These are phyloP conservation scores for Artemisia argyi DNA, from an alignment of 129 eudicot species.

Conservation along the genomic window DNA sequence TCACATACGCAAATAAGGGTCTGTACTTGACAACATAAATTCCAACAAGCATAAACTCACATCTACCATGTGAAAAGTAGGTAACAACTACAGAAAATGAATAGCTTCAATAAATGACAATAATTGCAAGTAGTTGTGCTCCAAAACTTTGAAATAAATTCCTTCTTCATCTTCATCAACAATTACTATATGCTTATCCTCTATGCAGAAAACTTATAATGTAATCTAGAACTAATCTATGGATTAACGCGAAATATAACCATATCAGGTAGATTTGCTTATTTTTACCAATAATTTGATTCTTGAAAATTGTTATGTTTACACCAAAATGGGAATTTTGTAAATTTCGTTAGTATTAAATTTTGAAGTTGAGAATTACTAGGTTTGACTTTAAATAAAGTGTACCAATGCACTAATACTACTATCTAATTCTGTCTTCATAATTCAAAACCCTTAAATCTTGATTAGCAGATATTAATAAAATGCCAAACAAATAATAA, in stretches of 20 bases:
- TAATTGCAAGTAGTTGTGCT: conserved; percentile 31
- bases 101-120: conserved; percentile 22
- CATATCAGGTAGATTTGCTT: background rate
- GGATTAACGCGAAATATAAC: background rate
- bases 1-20: conserved; percentile 10
- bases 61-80: conserved; percentile 38
- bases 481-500: background rate
- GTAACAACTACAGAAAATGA: conserved; percentile 23
- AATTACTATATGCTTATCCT: background rate
- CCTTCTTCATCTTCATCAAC: background rate
- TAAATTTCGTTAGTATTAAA: conserved; percentile 5
- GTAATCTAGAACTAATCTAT: background rate
- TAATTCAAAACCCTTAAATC: conserved; percentile 32
- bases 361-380: conserved; percentile 18
- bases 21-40: conserved; percentile 18
- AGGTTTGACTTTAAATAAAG: conserved; percentile 8
- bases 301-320: background rate
- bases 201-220: background rate
- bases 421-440: conserved; percentile 2
- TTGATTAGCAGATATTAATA: background rate
- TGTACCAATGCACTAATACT: conserved; percentile 12
- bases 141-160: conserved; percentile 9
- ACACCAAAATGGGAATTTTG: conserved; percentile 19
- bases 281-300: conserved; percentile 2
- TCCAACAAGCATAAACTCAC: background rate